A percentile compares a stretch with the other conserved stretches of the same genome.
These are phyloP conservation scores for Calonectria pseudoreteaudii DNA, from an alignment of 2,329 filamentous ascomycete genomes.

Conservation along the genomic window DNA sequence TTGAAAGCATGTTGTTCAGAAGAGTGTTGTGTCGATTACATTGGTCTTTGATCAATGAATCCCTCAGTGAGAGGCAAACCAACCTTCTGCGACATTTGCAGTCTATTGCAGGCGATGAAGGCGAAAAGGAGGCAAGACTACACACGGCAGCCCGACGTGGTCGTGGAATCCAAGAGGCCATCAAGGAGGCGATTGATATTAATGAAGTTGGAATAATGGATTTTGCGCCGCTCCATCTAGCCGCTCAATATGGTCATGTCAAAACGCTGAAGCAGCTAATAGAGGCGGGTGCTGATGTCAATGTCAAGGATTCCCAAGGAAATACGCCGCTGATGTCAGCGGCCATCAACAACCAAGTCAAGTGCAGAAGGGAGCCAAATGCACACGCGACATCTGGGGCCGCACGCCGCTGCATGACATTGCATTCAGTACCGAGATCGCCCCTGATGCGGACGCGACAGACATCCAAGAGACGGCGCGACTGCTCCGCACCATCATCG, in stretches of 20 bases:
- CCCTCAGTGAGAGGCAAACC: not conserved
- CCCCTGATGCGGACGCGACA: not conserved
- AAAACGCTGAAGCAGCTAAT: not conserved
- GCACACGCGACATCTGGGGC: not conserved
- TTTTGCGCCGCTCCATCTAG: not conserved
- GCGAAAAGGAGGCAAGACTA: not conserved
- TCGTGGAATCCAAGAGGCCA: not conserved
- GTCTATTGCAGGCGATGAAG: not conserved
- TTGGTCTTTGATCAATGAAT: fast-evolving
- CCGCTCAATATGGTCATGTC: not conserved
- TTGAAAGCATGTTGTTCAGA: not conserved
- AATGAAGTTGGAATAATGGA: not conserved
- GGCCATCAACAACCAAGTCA: not conserved
- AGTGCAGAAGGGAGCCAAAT: not conserved
- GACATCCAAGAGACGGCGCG: not conserved
- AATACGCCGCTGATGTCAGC: not conserved
- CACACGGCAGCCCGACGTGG: not conserved
- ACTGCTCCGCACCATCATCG: not conserved
- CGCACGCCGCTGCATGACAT: not conserved
- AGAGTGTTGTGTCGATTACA: not conserved
- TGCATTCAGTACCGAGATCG: not conserved
- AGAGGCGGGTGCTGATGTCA: not conserved
- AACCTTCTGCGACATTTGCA: not conserved
- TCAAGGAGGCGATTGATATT: not conserved
- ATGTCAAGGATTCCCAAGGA: not conserved